Evolutionary conservation across 2,329 filamentous ascomycete genomes (phyloP).

Genomic region (Exophiala spinifera): DNA sequence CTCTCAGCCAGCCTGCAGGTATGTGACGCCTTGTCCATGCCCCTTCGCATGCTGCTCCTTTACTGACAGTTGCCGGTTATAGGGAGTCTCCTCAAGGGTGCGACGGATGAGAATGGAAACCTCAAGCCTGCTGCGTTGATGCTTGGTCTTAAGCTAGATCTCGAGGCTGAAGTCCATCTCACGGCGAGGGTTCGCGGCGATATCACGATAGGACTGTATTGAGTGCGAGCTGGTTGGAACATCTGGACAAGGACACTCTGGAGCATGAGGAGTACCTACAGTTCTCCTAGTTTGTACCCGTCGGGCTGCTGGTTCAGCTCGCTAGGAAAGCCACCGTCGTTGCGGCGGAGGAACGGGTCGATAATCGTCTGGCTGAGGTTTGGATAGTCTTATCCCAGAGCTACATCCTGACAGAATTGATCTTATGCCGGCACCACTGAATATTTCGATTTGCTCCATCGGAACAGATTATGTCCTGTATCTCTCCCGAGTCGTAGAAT

Average conservation of each 20-base stretch:
- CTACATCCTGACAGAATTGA: no score
- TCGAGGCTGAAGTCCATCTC: conserved; percentile 61
- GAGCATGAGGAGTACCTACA: no score
- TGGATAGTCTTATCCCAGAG: no score
- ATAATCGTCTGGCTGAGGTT: no score
- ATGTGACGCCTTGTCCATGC: conserved; percentile 7
- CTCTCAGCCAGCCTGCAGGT: conserved; percentile 40
- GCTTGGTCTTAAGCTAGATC: conserved; percentile 61
- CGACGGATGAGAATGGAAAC: conserved; percentile 53
- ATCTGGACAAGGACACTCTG: no score
- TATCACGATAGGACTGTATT: conserved; percentile 59
- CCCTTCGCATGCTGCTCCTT: neutral
- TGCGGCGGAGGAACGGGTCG: no score
- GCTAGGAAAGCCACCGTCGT: no score
- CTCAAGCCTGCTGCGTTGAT: conserved; percentile 57
- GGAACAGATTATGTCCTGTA: no score
- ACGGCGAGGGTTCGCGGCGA: conserved; percentile 60
- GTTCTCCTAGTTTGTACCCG: no score
- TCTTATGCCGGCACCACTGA: no score
- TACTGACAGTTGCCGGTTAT: neutral
- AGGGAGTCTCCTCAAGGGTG: conserved; percentile 53
- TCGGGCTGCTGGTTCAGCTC: no score
- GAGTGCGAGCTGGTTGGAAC: neutral
- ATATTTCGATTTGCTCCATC: no score
- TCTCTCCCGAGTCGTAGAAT: neutral